Base-by-base conservation (phyloP, 2,329 filamentous ascomycete genomes). In the Trichoderma polysporum region DNA sequence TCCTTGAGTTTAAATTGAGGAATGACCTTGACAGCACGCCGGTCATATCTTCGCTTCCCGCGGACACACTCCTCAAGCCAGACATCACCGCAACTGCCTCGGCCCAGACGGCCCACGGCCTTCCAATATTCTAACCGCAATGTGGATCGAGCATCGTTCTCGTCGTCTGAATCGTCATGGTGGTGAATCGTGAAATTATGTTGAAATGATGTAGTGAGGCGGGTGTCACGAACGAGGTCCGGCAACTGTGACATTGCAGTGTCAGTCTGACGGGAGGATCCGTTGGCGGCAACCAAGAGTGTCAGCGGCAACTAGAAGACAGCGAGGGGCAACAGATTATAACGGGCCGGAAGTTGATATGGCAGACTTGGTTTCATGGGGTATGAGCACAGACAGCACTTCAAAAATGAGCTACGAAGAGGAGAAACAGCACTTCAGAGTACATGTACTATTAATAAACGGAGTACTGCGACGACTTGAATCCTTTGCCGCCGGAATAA, bases 21-120 rank as follows among this genome's bases (percentile, higher is more conserved):
- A 25, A 73, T 71, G 49, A 64, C 27, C 45, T 73, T 73, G 15
- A 74, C 68, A 10, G 69, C 71, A 45, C 71, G 70, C 27, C 19
- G 31, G 19, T 45, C 41, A 8, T 66, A 37, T 17, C 62, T 47
- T 25, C 66, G 53, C 19, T 52, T 53, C 17, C 60, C 60, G 3
- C 27, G 54, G 45, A 29, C 52, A 35, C 66, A 68, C 39, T 39
- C 66, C 52, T 74, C 69, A 17, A 70, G 47, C 29, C 64, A 68
- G 10, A 73, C 69, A 9, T 67, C 49, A 1, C 70, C 70, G 52
- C 69, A 66, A 3, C 70, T 67, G 3, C 71, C 71, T 4, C 50
- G 33, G 6, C 69, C 70, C n/a, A 54, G n/a, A 73, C 68, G 17
- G 60, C 37, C 13, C 52, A 45, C 12, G 68, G 29, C 7, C 57